Evolutionary conservation across 441 rosid genomes (phyloP).

Genomic region (Jatropha multifida): DNA sequence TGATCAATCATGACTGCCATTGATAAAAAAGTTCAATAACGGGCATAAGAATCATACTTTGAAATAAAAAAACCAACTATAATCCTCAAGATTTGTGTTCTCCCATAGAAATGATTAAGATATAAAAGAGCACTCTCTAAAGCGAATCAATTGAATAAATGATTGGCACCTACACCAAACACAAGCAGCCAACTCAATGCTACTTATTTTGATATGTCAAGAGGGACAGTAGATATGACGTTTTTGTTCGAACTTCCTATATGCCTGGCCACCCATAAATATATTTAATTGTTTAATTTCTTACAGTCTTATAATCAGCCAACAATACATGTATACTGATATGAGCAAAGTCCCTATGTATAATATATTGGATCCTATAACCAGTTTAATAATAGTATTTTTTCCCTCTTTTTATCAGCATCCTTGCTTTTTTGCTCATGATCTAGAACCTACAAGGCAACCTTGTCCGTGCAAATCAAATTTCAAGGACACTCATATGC

Average conservation of each 20-base stretch:
- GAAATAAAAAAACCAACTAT: not conserved
- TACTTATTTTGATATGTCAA: not conserved
- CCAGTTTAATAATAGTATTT: not conserved
- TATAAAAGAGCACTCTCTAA: not conserved
- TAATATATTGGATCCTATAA: not conserved
- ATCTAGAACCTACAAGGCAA: too few relatives aligned
- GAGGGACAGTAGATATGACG: not conserved
- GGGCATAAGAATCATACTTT: not conserved
- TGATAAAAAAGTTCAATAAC: not conserved
- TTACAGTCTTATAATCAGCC: not conserved
- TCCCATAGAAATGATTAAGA: not conserved
- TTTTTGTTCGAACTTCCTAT: not conserved
- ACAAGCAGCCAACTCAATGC: not conserved
- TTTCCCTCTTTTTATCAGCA: too few relatives aligned
- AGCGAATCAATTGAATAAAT: not conserved
- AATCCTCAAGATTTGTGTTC: slow-evolving; percentile 2
- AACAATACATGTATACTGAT: not conserved
- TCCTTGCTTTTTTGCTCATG: too few relatives aligned
- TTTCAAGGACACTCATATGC: too few relatives aligned
- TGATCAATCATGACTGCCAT: slow-evolving; percentile 3
- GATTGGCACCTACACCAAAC: not conserved
- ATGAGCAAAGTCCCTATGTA: not conserved
- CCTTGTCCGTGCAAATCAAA: too few relatives aligned
- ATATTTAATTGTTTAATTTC: not conserved
- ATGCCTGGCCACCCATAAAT: not conserved